Evolutionary conservation across 2,329 filamentous ascomycete genomes (phyloP), one percentile per base, ranked within the genome.

Genomic region (Camillea tinctor): DNA sequence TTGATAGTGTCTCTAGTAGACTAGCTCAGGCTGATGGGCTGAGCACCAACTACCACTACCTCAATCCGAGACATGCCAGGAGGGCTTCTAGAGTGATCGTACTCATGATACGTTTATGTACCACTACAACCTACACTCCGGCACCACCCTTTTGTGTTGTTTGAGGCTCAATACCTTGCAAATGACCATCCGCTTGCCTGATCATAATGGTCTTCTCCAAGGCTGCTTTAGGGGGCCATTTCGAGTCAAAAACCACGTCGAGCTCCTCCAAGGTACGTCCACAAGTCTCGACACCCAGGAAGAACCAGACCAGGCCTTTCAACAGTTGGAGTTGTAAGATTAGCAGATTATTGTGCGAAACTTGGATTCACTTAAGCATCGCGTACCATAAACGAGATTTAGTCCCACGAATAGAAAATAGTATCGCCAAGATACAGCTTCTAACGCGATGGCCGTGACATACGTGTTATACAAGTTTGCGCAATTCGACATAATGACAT

Each of bases 191-290:
- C 4, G 59, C 52, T 20, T 61, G 63, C 58, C 65, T 69, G 9
- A 72, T 61, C 69, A 72, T 67, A 50, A 68, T 59, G 8, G 70
- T 68, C 60, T 71, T 74, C 60, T 72, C 66, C 51, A 78, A 63
- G 26, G 76, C 76, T 4, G 75, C 75, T 52, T 75, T 73, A 22
- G 74, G 74, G 21, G 74, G 74, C 57, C 69, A 75, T 53, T 70
- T 74, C 6, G 74, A 71, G 24, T 73, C 65, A 57, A 76, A 76
- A 49, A 81, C 79, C 3, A 71, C 72, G 36, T 80, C 75, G 62
- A 81, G 66, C 64, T 81, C 79, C 61, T 81, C 79, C 22, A 81
- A 73, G 54, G 77, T 73, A 20, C 71, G 65, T 0, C 71, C 71
- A 5, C 70, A 65, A 1, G 71, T 73, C 56, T 73, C 71, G 11